These are phyloP conservation scores for Phlebiopsis flavidoalba DNA, from an alignment of 768 basidiomycete species.

Conservation along the genomic window DNA sequence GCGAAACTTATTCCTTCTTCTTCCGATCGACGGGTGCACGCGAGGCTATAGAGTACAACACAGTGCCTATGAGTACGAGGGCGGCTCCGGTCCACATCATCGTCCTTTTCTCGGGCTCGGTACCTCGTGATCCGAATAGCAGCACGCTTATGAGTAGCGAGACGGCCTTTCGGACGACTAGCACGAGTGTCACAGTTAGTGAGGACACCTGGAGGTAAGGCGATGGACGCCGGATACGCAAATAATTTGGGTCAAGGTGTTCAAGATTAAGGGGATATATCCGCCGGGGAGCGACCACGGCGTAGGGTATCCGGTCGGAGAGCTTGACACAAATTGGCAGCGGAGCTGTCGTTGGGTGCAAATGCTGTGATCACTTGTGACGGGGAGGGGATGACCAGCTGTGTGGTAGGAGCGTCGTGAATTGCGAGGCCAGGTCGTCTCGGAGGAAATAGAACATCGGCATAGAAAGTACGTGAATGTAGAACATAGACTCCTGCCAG, in stretches of 20 bases:
- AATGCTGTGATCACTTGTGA: not conserved
- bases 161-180: slow-evolving; percentile 77
- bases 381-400: slow-evolving; percentile 9
- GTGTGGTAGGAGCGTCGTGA: slow-evolving; percentile 34
- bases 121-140: slow-evolving; percentile 33
- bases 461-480: slow-evolving; percentile 75
- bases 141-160: slow-evolving; percentile 70
- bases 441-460: slow-evolving; percentile 70
- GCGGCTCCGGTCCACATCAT: slow-evolving; percentile 69
- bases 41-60: slow-evolving; percentile 52
- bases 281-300: slow-evolving; percentile 46
- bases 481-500: slow-evolving; percentile 94
- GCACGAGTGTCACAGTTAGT: slow-evolving; percentile 72
- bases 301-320: slow-evolving; percentile 9
- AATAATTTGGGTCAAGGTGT: slow-evolving; percentile 78
- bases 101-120: slow-evolving; percentile 20
- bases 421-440: slow-evolving; percentile 44
- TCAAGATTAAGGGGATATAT: slow-evolving; percentile 60
- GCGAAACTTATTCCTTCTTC: not conserved
- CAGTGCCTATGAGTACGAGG: slow-evolving; percentile 65
- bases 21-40: not conserved
- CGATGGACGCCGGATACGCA: slow-evolving; percentile 87
- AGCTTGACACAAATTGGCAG: slow-evolving; percentile 21
- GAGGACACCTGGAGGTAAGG: slow-evolving; percentile 73
- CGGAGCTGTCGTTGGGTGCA: slow-evolving; percentile 15